Evolutionary conservation across 257 asterid genomes (phyloP).

Genomic region (Leonotis leonurus): DNA sequence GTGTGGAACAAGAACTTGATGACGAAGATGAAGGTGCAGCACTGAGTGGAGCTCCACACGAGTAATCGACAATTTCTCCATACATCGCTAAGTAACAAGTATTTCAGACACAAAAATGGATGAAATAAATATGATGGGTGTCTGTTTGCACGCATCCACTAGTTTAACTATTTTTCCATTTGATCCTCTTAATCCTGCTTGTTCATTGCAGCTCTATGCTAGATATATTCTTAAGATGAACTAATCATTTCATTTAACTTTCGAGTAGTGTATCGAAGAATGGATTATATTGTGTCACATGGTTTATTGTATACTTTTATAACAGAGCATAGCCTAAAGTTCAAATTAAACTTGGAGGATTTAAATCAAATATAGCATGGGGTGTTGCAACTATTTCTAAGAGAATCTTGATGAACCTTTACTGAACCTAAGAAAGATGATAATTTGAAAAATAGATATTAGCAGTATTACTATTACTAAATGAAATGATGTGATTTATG

Average conservation of each 20-base stretch:
- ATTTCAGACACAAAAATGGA: neutral
- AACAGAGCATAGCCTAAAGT: too few species aligned
- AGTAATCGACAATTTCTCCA: conserved; percentile 24
- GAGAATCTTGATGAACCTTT: too few species aligned
- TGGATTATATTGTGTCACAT: too few species aligned
- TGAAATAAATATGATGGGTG: neutral
- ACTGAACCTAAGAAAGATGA: too few species aligned
- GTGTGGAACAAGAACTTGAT: conserved; percentile 84
- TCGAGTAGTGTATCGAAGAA: neutral
- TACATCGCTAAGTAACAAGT: neutral
- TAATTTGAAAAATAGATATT: too few species aligned
- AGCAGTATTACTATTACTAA: too few species aligned
- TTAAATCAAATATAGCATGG: too few species aligned
- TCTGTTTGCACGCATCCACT: neutral
- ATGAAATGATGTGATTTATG: too few species aligned
- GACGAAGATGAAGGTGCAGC: conserved; percentile 52
- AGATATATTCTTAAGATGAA: neutral
- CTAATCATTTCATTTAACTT: neutral
- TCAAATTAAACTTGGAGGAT: too few species aligned
- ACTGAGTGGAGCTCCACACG: conserved; percentile 58
- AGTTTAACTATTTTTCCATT: neutral
- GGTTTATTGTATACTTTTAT: too few species aligned
- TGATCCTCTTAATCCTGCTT: neutral
- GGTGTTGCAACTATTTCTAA: too few species aligned
- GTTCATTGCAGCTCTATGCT: neutral